Conservation (phyloP, 2,329 filamentous ascomycete genomes). For the Leptodontidium sp. region DNA sequence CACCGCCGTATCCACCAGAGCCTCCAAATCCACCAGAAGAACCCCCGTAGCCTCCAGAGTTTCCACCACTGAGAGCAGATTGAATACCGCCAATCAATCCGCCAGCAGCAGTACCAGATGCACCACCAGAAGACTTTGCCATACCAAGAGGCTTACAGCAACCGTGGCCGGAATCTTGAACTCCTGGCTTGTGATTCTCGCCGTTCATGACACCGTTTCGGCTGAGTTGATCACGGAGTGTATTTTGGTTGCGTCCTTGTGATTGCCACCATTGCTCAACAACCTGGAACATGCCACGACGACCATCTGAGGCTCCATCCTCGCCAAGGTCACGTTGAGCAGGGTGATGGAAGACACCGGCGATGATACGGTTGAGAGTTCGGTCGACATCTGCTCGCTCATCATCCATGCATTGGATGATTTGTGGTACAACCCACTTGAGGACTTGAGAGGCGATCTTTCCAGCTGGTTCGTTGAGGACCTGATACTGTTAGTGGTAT, state of each 20-base stretch:
- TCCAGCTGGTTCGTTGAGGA: conserved; percentile 89
- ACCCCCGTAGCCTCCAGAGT: conserved; percentile 41
- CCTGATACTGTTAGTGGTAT: conserved; percentile 48
- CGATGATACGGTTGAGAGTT: conserved; percentile 78
- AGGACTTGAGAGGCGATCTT: conserved; percentile 81
- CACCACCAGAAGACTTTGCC: conserved; percentile 66
- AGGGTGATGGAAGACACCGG: conserved; percentile 88
- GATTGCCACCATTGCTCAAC: conserved; percentile 85
- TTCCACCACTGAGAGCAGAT: conserved; percentile 49
- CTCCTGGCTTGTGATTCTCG: conserved; percentile 86
- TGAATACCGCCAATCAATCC: conserved; percentile 66
- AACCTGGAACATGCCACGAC: conserved; percentile 78
- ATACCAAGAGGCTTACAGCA: conserved; percentile 78
- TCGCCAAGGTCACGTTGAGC: conserved; percentile 75
- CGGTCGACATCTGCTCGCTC: conserved; percentile 73
- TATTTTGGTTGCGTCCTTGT: conserved; percentile 69
- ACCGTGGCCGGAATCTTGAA: conserved; percentile 85
- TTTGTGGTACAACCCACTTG: conserved; percentile 86
- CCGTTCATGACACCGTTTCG: conserved; percentile 79
- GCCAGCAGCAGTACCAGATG: conserved; percentile 60
- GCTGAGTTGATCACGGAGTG: conserved; percentile 78
- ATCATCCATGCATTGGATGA: conserved; percentile 89
- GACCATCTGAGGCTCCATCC: conserved; percentile 76
- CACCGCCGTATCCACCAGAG: conserved; percentile 10
- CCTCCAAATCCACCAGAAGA: conserved; percentile 23